Percentiles rank a stretch among this genome's conserved stretches.
These are phyloP conservation scores for Fistulinella prunicolor DNA, from an alignment of 768 basidiomycete species.

Conservation along the genomic window DNA sequence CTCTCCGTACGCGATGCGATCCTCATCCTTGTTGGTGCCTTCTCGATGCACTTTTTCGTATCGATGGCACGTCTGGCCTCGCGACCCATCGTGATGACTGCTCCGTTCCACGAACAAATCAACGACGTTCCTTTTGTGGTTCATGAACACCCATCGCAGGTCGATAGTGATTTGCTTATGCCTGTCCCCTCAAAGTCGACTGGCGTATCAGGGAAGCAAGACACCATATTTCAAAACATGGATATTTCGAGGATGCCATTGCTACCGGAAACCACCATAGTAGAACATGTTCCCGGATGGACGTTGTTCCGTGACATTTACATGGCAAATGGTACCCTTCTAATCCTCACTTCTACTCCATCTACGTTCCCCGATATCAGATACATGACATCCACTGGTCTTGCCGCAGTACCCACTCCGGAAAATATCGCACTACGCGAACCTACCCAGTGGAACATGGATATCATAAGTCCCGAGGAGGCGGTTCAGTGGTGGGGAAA, in stretches of 20 bases:
- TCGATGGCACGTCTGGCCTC: constrained; percentile 34
- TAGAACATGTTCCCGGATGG: constrained; percentile 78
- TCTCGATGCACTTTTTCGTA: constrained; percentile 52
- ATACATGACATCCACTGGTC: constrained; percentile 67
- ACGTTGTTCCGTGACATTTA: constrained; percentile 82
- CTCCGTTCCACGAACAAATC: constrained; percentile 10
- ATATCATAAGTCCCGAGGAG: constrained; percentile 55
- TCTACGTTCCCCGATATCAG: constrained; percentile 44
- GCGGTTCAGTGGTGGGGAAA: constrained; percentile 63
- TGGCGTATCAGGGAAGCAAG: neutral
- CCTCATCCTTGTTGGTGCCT: constrained; percentile 56
- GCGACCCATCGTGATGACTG: constrained; percentile 33
- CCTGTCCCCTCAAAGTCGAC: constrained; percentile 1
- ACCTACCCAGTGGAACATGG: constrained; percentile 63
- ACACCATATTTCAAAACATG: neutral
- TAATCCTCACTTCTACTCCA: constrained; percentile 54
- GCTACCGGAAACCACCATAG: constrained; percentile 53
- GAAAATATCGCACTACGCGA: constrained; percentile 67
- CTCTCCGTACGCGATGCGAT: constrained; percentile 56
- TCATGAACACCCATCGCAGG: neutral
- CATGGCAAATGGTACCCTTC: constrained; percentile 79
- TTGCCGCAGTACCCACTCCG: constrained; percentile 52
- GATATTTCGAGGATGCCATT: constrained; percentile 9
- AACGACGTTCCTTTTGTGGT: neutral
- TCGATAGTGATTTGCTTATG: neutral